These are phyloP conservation scores for Zygotorulaspora florentina DNA, from an alignment of 805 yeast genomes.

Conservation along the genomic window DNA sequence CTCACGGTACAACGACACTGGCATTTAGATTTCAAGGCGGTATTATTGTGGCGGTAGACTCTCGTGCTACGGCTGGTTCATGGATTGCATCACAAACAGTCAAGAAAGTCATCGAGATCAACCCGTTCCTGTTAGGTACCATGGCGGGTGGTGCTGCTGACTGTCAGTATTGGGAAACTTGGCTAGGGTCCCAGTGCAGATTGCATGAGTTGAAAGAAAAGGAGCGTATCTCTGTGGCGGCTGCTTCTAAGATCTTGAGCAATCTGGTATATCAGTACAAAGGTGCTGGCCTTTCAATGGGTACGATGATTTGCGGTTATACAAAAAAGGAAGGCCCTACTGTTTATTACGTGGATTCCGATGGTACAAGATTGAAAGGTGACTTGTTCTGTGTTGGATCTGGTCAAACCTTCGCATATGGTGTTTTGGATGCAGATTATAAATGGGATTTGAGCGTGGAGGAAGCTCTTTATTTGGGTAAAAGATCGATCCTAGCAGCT, in stretches of 20 bases:
- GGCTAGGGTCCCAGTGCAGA: constrained; percentile 96
- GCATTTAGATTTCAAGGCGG: constrained; percentile 97
- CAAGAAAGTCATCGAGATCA: constrained; percentile 93
- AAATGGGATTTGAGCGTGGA: constrained; percentile 89
- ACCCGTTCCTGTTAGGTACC: constrained; percentile 91
- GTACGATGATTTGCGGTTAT: constrained; percentile 98
- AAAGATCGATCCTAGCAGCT: constrained; percentile 94
- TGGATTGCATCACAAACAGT: constrained; percentile 99
- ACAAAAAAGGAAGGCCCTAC: constrained; percentile 95
- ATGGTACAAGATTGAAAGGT: constrained; percentile 93
- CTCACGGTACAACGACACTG: constrained; percentile 98
- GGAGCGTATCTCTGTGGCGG: constrained; percentile 91
- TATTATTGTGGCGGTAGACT: constrained; percentile 92
- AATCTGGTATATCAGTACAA: constrained; percentile 90
- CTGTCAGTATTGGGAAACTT: constrained; percentile 98
- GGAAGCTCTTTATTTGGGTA: constrained; percentile 90
- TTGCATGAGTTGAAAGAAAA: constrained; percentile 91
- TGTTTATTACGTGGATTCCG: constrained; percentile 93
- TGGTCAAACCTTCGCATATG: constrained; percentile 98
- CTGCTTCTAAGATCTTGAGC: constrained; percentile 89
- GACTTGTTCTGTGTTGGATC: constrained; percentile 97
- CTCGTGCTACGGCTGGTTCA: constrained; percentile 95
- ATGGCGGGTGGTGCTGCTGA: constrained; percentile 99
- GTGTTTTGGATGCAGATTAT: constrained; percentile 91
- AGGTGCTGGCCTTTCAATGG: constrained; percentile 99